Conservation (phyloP, 441 rosid species). For the Eruca vesicaria region DNA sequence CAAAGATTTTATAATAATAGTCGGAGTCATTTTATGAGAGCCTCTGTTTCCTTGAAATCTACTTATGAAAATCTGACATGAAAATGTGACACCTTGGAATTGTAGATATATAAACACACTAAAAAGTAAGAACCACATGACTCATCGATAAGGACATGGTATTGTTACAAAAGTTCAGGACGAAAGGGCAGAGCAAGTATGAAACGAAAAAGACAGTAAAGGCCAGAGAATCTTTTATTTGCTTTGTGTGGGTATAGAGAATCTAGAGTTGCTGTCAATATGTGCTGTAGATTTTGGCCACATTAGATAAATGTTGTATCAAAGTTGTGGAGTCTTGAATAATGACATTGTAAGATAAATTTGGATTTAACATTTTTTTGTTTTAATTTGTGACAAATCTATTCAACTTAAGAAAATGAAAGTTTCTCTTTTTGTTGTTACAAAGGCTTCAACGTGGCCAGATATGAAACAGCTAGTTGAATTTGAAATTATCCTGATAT, state of each 20-base stretch:
- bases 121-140: constrained; percentile 2
- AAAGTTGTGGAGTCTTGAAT: background rate
- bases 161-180: background rate
- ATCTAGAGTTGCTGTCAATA: background rate
- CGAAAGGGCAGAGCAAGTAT: constrained; percentile 14
- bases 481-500: background rate
- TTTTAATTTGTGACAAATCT: background rate
- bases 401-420: background rate
- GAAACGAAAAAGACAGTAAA: constrained; percentile 13
- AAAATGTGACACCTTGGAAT: background rate
- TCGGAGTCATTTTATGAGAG: background rate
- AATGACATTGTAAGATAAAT: background rate
- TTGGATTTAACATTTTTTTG: background rate
- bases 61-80: background rate
- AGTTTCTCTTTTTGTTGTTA: background rate
- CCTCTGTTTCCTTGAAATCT: background rate
- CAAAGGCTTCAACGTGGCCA: constrained; percentile 29
- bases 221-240: constrained; percentile 1
- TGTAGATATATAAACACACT: background rate
- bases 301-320: constrained; percentile 2
- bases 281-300: constrained; percentile 19
- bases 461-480: constrained; percentile 1
- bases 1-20: background rate
- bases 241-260: constrained; percentile 10
- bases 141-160: background rate